Base-by-base conservation (phyloP, 805 yeast species). In the Blastobotrys robertii region DNA sequence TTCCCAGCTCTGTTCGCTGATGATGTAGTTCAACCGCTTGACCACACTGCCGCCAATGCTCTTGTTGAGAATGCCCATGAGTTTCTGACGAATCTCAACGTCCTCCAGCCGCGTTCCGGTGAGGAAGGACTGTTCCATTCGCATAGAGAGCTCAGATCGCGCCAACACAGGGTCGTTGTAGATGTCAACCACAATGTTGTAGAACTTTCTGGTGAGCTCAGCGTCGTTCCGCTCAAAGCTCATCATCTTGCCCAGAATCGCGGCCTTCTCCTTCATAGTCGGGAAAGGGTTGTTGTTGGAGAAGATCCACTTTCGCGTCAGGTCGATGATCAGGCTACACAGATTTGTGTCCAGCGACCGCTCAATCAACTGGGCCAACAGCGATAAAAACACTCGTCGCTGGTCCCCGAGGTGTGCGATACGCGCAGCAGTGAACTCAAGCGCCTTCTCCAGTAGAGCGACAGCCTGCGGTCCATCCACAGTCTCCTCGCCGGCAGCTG, bases 1-100 rank as follows among this genome's bases (percentile, higher is more conserved):
- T 58, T 92, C 99, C 99, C 99, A 92, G 55, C 86, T 90, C 59
- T 92, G 99, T 54, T 92, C 97, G 32, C 90, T 69, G n/a, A 94
- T 74, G 7, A 90, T 81, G 53, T 94, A 94, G 50, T 81, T 78
- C 30, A 92, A 66, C 45, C 98, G 71, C 59, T 84, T 86, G 51
- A 76, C 74, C 16, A 87, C 71, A 50, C 84, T 87, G 40, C 69
- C 73, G 47, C 88, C 96, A 47, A 92, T 66, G 50, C 94, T 83
- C 36, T 73, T 73, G 58, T 81, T 80, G 55, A 92, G 65, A 44
- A 92, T 84, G 0, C 73, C 59, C 92, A 92, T 83, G 48, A 94
- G 72, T 50, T 77, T 79, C 44, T 76, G 72, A 39, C 98, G 75
- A 25, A 85, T 80, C 2, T 70, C 67, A 2, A 80, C 81, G 55